Conservation (phyloP, 2,329 filamentous ascomycete species). For the Aureobasidium lini region DNA sequence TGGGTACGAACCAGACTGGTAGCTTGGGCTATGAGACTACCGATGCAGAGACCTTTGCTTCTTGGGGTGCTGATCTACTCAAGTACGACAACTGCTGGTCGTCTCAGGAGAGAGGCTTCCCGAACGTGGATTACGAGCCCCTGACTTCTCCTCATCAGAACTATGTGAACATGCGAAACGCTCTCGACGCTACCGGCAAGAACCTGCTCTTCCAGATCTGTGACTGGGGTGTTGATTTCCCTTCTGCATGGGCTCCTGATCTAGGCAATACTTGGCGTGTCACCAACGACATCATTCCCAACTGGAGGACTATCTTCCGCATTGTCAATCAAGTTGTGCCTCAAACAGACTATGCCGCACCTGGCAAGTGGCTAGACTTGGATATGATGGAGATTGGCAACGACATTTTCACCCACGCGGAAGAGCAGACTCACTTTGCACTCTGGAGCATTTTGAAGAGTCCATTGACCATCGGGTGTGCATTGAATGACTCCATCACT, state of each 20-base stretch:
- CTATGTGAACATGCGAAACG: constrained; percentile 41
- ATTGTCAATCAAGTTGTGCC: constrained; percentile 47
- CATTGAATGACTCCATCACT: constrained; percentile 29
- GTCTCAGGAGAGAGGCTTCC: constrained; percentile 43
- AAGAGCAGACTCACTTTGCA: constrained; percentile 47
- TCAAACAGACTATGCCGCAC: constrained; percentile 36
- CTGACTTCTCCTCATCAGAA: constrained; percentile 35
- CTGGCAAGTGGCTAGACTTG: constrained; percentile 45
- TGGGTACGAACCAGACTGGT: constrained; percentile 15
- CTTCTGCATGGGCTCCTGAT: constrained; percentile 44
- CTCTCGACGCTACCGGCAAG: constrained; percentile 39
- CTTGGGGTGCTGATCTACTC: constrained; percentile 34
- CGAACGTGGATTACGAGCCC: constrained; percentile 37
- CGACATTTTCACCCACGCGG: constrained; percentile 36
- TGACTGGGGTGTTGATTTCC: constrained; percentile 16
- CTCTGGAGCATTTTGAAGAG: constrained; percentile 49
- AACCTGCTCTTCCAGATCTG: constrained; percentile 38
- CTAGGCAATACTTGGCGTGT: constrained; percentile 42
- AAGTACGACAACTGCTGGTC: constrained; percentile 49
- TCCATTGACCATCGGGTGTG: constrained; percentile 42
- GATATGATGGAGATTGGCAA: constrained; percentile 49
- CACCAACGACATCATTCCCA: constrained; percentile 41
- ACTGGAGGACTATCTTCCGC: constrained; percentile 45
- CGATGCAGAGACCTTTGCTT: constrained; percentile 34
- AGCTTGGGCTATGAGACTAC: constrained; percentile 31